Percentiles rank a stretch among this genome's conserved stretches.
Evolutionary conservation across 768 basidiomycete species (phyloP).

Genomic region (Panaeolus cyanescens): DNA sequence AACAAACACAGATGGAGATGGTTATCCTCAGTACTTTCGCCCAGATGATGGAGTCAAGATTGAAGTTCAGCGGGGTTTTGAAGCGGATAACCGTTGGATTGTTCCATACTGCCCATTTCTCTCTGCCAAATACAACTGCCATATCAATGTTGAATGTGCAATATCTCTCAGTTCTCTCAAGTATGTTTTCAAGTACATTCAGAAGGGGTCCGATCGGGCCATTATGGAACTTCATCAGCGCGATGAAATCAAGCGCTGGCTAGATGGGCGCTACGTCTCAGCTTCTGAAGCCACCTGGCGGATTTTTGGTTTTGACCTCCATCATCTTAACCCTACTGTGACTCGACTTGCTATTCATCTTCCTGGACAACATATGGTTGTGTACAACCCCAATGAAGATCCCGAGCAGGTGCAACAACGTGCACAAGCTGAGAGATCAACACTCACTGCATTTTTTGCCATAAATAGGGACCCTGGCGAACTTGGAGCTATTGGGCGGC

Average conservation of each 20-base stretch:
- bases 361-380: conserved; percentile 33
- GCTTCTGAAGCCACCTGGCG: conserved; percentile 36
- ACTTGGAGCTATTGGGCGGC: conserved; percentile 5
- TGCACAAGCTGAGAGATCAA: conserved; percentile 14
- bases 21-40: conserved; percentile 40
- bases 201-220: conserved; percentile 40
- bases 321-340: conserved; percentile 39
- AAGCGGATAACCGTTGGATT: conserved; percentile 40
- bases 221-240: conserved; percentile 25
- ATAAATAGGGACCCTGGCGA: conserved; percentile 21
- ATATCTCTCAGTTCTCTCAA: conserved; percentile 38
- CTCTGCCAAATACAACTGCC: conserved; percentile 36
- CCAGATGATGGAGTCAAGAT: conserved; percentile 33
- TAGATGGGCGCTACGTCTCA: conserved; percentile 38
- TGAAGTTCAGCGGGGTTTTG: conserved; percentile 14
- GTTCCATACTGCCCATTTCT: conserved; percentile 43
- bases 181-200: conserved; percentile 50
- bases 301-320: conserved; percentile 32
- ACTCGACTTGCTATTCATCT: conserved; percentile 45
- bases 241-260: conserved; percentile 37
- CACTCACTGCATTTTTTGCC: conserved; percentile 31
- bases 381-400: conserved; percentile 30
- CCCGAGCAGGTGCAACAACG: conserved; percentile 12
- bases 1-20: conserved; percentile 38
- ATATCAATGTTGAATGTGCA: conserved; percentile 51